Percentiles rank a stretch among this genome's conserved stretches.
Evolutionary conservation across 768 basidiomycete species (phyloP).

Genomic region (Lactarius evosmus): DNA sequence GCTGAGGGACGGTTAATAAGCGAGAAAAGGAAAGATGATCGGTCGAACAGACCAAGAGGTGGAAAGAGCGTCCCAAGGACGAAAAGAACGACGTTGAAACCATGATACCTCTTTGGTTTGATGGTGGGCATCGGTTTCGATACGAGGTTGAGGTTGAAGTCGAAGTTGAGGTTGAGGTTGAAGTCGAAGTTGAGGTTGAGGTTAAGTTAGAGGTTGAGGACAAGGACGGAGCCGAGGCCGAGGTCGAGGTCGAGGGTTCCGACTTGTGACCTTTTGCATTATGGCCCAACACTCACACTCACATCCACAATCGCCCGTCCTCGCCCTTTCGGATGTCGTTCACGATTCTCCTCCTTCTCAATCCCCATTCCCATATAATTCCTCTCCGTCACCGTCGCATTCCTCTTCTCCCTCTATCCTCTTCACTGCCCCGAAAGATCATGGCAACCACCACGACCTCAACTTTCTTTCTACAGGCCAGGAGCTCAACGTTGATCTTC

Average conservation of each 20-base stretch:
- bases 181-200: background rate
- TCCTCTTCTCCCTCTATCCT: slow-evolving; percentile 26
- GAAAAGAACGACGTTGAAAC: slow-evolving; percentile 76
- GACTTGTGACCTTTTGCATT: background rate
- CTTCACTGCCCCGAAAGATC: slow-evolving; percentile 28
- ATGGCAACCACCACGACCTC: slow-evolving; percentile 30
- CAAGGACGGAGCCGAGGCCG: background rate
- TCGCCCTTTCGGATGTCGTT: slow-evolving; percentile 80
- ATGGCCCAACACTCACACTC: slow-evolving; percentile 7
- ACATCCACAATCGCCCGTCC: slow-evolving; percentile 48
- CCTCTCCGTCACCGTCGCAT: slow-evolving; percentile 31
- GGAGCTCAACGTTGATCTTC: slow-evolving; percentile 39
- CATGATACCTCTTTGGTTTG: slow-evolving; percentile 74
- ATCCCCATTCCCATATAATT: slow-evolving; percentile 39
- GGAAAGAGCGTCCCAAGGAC: slow-evolving; percentile 88
- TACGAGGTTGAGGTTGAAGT: background rate
- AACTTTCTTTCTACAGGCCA: slow-evolving; percentile 40
- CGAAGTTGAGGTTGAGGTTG: background rate
- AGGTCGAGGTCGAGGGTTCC: background rate
- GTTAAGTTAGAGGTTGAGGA: background rate
- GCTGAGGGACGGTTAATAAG: slow-evolving; percentile 46
- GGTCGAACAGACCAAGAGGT: slow-evolving; percentile 65
- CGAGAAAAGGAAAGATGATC: slow-evolving; percentile 11
- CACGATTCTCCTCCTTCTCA: slow-evolving; percentile 68
- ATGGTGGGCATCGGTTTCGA: slow-evolving; percentile 30